Conservation (phyloP, 176 grass and related monocot species). For the Avena atlantica region DNA sequence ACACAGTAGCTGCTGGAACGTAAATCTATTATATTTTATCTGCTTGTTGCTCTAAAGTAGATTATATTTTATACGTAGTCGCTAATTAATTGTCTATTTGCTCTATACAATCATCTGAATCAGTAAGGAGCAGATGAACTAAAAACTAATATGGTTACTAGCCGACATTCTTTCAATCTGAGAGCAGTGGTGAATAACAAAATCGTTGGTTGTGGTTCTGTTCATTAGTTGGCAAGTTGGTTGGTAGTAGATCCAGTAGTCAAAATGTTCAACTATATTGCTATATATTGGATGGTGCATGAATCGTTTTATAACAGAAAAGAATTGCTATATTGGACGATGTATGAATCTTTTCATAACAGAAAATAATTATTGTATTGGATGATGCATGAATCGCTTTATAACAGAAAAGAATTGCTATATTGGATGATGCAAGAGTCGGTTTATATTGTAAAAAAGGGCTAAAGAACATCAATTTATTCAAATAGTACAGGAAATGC, state of each 20-base stretch:
- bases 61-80: neutral
- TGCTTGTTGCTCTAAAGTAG: neutral
- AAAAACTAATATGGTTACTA: conserved; percentile 74
- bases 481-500: conserved; percentile 76
- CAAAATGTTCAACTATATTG: neutral
- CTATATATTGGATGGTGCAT: neutral
- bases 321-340: neutral
- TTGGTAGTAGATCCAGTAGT: neutral
- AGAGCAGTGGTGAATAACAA: conserved; percentile 70
- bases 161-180: conserved; percentile 79
- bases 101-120: conserved; percentile 62
- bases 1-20: conserved; percentile 35
- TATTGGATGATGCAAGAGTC: neutral
- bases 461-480: conserved; percentile 70
- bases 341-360: conserved; percentile 10
- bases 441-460: conserved; percentile 53
- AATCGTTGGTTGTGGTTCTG: neutral
- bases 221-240: neutral
- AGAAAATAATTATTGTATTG: conserved; percentile 54
- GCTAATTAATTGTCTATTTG: neutral
- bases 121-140: conserved; percentile 63
- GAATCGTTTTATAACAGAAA: neutral
- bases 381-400: neutral
- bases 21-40: conserved; percentile 32
- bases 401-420: neutral